Percentiles rank a stretch among this genome's conserved stretches.
Conservation (phyloP, 768 basidiomycete species). For the Phlebiopsis flavidoalba region DNA sequence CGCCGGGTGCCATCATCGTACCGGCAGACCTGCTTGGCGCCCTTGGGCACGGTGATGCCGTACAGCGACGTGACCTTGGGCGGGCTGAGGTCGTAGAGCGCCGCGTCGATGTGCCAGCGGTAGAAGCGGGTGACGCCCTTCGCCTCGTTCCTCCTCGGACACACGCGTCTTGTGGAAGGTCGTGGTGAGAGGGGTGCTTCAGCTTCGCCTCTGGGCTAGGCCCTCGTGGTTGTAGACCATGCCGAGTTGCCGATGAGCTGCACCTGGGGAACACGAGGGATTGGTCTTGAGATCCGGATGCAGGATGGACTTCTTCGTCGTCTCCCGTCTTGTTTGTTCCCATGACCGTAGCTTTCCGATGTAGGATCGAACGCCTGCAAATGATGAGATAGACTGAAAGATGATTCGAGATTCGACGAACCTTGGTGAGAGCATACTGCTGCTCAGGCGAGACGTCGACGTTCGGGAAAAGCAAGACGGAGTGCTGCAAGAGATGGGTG, state of each 20-base stretch:
- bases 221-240: slow-evolving; percentile 77
- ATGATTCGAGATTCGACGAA: slow-evolving; percentile 22
- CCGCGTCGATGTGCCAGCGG: slow-evolving; percentile 91
- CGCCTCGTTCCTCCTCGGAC: slow-evolving; percentile 66
- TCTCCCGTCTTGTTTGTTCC: slow-evolving; percentile 81
- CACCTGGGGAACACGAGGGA: slow-evolving; percentile 83
- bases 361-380: slow-evolving; percentile 73
- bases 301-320: slow-evolving; percentile 73
- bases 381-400: background rate
- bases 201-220: slow-evolving; percentile 65
- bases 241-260: slow-evolving; percentile 92
- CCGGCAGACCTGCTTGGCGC: slow-evolving; percentile 54
- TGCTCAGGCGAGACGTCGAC: slow-evolving; percentile 69
- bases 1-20: slow-evolving; percentile 89
- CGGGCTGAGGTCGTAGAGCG: slow-evolving; percentile 69
- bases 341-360: slow-evolving; percentile 71
- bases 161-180: slow-evolving; percentile 84
- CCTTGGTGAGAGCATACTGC: slow-evolving; percentile 84
- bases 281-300: slow-evolving; percentile 87
- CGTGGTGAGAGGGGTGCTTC: slow-evolving; percentile 78
- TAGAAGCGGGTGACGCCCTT: slow-evolving; percentile 85
- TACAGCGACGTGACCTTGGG: slow-evolving; percentile 86
- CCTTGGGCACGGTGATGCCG: slow-evolving; percentile 67
- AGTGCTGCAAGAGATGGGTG: slow-evolving; percentile 42
- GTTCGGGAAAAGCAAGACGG: slow-evolving; percentile 70